Base-by-base conservation (phyloP, 1,139 yeast genomes). In the Geotrichum citri-aurantii region DNA sequence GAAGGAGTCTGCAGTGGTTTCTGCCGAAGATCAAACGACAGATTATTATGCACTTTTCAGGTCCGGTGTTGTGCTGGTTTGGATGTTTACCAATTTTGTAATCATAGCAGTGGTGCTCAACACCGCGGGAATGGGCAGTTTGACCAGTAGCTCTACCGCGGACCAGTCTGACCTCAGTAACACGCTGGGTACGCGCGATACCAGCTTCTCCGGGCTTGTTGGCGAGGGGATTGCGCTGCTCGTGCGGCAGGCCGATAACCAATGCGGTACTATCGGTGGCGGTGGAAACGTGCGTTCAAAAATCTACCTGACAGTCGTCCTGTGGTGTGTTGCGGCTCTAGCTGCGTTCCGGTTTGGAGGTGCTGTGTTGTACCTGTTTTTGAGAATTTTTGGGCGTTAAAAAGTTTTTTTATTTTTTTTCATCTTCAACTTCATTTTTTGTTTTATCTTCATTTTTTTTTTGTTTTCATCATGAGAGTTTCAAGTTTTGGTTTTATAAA, bases 11-110 rank as follows among this genome's bases (percentile, higher is more conserved):
- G 63, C 64, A 19, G 63, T 27, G 31, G 42, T 33, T 10, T 14
- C 50, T 11, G 59, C 57, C 46, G 59, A 60, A 17, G 61, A 59
- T 44, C 77, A 76, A 56, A 65, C 71, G 51, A 71, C 80, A 59
- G 90, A 85, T 71, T 88, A 86, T 72, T 88, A 85, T 71, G 95
- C 95, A 0, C 80, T 85, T 65, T 80, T 88, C 66, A 77, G 95
- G 65, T 85, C 95, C 6, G 79, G 84, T 77, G 88, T 91, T 3
- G 95, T 88, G n/a, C 75, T 88, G 59, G 69, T 80, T 4, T 88
- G 95, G 95, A 84, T 88, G 81, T 75, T 86, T 59, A 79, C 88
- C 58, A 88, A 88, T 69, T 83, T 86, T 63, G 79, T 86, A 1
- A 65, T 81, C 40, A 73, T 86, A 51, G 92, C 91, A 0, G 76